These are phyloP conservation scores for Bolboschoenoplectus hybrid DNA, from an alignment of 202 grass and related monocot species.

Conservation along the genomic window DNA sequence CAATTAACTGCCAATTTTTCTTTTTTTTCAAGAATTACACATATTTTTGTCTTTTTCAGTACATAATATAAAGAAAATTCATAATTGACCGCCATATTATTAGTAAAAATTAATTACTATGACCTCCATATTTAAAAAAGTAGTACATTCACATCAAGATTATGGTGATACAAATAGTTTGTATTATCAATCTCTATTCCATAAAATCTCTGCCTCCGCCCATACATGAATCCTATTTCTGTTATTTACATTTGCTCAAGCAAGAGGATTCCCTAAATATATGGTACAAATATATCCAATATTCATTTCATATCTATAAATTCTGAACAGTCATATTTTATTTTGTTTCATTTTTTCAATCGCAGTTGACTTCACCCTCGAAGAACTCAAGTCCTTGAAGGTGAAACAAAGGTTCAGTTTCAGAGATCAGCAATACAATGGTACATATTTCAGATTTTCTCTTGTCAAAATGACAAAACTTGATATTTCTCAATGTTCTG, in stretches of 20 bases:
- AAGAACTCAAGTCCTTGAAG: slow-evolving; percentile 74
- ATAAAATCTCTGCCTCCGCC: too few species aligned
- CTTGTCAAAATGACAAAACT: not conserved
- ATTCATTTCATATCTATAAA: not conserved
- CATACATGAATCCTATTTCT: not conserved
- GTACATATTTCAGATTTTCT: slow-evolving; percentile 36
- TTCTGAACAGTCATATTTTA: not conserved
- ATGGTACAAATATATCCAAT: not conserved
- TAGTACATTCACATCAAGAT: too few species aligned
- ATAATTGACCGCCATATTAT: too few species aligned
- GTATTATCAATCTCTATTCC: too few species aligned
- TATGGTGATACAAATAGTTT: too few species aligned
- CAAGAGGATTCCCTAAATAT: not conserved
- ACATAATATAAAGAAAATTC: too few species aligned
- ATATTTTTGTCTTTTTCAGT: too few species aligned
- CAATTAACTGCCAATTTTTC: too few species aligned
- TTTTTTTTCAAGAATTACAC: too few species aligned
- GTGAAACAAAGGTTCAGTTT: slow-evolving; percentile 68
- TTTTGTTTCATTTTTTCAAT: slow-evolving; percentile 24
- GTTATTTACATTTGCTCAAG: not conserved
- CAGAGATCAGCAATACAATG: slow-evolving; percentile 78
- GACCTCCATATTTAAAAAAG: too few species aligned
- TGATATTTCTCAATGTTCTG: slow-evolving; percentile 23
- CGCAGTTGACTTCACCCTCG: slow-evolving; percentile 80
- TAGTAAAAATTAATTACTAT: too few species aligned